A percentile compares a stretch with the other conserved stretches of the same genome.
These are phyloP conservation scores for Phytopythium sindhum DNA, from an alignment of 352 stramenopile genomes.

Conservation along the genomic window DNA sequence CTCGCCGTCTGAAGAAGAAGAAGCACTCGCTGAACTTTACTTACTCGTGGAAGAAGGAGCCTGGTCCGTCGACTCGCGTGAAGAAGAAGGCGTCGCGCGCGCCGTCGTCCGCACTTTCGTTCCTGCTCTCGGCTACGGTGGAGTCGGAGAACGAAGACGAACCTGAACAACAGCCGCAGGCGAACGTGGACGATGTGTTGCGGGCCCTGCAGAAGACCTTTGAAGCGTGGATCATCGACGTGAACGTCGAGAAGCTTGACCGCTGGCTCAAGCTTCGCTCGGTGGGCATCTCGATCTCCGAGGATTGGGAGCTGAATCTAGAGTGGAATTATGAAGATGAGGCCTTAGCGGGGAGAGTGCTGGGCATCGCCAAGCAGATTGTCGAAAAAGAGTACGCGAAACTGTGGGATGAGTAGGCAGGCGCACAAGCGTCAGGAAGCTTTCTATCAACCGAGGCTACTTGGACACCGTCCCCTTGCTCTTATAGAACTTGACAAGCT, in stretches of 20 bases:
- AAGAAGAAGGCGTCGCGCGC: conserved; percentile 72
- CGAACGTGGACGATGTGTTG: conserved; percentile 52
- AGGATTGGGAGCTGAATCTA: conserved; percentile 79
- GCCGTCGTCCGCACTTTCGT: conserved; percentile 69
- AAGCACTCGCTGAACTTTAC: conserved; percentile 76
- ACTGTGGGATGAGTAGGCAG: conserved; percentile 16
- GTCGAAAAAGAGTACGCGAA: conserved; percentile 64
- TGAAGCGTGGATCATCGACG: conserved; percentile 61
- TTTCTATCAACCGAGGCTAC: conserved; percentile 1
- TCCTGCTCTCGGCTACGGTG: conserved; percentile 66
- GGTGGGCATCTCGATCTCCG: conserved; percentile 59
- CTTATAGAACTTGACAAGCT: conserved; percentile 80
- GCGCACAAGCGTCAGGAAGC: background rate
- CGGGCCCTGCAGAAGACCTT: conserved; percentile 39
- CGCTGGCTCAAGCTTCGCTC: conserved; percentile 74
- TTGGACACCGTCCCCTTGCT: conserved; percentile 27
- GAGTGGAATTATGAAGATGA: conserved; percentile 86
- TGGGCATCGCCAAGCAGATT: conserved; percentile 83
- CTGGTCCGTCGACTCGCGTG: conserved; percentile 48
- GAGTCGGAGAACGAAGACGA: conserved; percentile 76
- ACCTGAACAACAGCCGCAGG: conserved; percentile 60
- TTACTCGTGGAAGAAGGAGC: conserved; percentile 80
- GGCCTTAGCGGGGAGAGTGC: conserved; percentile 70
- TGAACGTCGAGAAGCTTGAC: conserved; percentile 54
- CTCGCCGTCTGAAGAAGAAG: conserved; percentile 82